Evolutionary conservation across 768 basidiomycete genomes (phyloP), one percentile per base, ranked within the genome.

Genomic region (Boletus coccyginus): DNA sequence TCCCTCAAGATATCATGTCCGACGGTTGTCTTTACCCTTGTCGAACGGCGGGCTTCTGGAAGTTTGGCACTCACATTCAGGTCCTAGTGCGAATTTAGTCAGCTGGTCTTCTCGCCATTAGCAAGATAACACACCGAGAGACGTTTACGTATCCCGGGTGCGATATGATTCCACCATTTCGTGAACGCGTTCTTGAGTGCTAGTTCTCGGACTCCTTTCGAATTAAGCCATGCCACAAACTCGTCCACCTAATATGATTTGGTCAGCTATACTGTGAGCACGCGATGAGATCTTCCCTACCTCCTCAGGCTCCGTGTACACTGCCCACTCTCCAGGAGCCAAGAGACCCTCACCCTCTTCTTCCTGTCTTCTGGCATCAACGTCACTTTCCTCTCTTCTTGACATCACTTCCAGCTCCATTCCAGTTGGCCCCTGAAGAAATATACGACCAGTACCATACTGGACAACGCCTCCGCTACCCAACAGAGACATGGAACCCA

Each of bases 341-440:
- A 98, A 75, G 66, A 87, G 78, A 10, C 86, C 87, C 24, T 87
- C 85, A 2, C 90, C 92, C 69, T 96, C 94, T 69, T 94, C 95
- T 45, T 86, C 87, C 45, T 73, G 71, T 66, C 91, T 78, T 56
- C 89, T 76, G 52, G 74, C 76, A 48, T 79, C 79, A 31, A 93
- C 76, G 47, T 78, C 74, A 11, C 66, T 69, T 55, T 86, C 83
- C 45, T 75, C 74, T 58, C 84, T 76, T 64, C 83, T 79, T 52
- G 80, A 77, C 65, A 91, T 71, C n/a, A 88, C 70, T 55, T 91
- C 87, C 53, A 83, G 62, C 59, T 98, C 97, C 66, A 85, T 83
- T 62, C 87, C 84, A 60, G 87, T 90, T 27, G 92, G 92, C 0
- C 96, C 97, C 72, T 99, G 97, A 31, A 99, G 73, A 69, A 98